These are phyloP conservation scores for Gonium pectorale DNA, from an alignment of 139 green algal genomes.

Conservation along the genomic window DNA sequence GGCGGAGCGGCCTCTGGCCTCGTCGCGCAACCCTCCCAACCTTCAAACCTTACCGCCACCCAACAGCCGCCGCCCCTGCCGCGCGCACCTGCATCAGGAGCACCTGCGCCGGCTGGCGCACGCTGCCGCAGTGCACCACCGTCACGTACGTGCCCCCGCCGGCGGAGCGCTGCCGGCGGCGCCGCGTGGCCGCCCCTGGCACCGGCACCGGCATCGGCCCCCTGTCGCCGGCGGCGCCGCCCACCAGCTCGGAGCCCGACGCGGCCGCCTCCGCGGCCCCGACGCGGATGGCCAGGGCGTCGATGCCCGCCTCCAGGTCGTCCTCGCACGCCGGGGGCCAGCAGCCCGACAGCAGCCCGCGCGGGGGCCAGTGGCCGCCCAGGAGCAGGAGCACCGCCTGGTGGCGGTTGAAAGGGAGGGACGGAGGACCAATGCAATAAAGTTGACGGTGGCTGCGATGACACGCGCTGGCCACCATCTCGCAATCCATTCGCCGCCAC, in stretches of 20 bases:
- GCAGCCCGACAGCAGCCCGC: conserved; percentile 81
- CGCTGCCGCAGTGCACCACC: conserved; percentile 81
- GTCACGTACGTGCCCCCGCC: conserved; percentile 53
- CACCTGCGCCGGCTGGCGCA: conserved; percentile 74
- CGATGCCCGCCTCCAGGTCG: neutral
- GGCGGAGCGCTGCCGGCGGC: neutral
- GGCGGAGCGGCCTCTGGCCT: too few relatives aligned
- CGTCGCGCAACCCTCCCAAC: too few relatives aligned
- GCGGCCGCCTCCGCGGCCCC: conserved; percentile 24
- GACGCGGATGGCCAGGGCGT: neutral
- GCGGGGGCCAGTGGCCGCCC: conserved; percentile 80
- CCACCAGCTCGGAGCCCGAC: conserved; percentile 12
- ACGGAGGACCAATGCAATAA: neutral
- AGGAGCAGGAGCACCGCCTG: conserved; percentile 73
- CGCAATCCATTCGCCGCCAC: too few relatives aligned
- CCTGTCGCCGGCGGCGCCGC: conserved; percentile 13
- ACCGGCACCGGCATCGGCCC: neutral
- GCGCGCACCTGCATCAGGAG: conserved; percentile 64
- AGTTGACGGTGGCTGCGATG: too few relatives aligned
- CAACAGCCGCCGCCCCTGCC: too few relatives aligned
- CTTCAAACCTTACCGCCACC: too few relatives aligned
- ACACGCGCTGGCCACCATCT: too few relatives aligned
- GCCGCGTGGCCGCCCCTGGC: neutral
- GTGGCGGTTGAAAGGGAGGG: too few relatives aligned
- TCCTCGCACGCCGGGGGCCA: conserved; percentile 65